Conservation (phyloP, 139 green algal species). For the Micractinium conductrix region DNA sequence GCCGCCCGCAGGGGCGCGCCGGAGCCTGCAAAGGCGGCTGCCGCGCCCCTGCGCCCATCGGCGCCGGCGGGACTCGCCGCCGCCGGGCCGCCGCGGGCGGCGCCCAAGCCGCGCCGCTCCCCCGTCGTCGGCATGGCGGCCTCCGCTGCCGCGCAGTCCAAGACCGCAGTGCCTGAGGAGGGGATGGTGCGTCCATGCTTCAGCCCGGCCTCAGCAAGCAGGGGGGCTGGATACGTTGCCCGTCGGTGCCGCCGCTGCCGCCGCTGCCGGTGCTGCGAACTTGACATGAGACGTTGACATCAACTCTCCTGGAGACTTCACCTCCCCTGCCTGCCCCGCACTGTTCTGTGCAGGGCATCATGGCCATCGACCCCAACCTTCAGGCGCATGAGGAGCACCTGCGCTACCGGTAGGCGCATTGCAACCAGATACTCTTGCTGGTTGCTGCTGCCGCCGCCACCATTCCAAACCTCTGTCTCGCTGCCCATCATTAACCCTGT, state of each 20-base stretch:
- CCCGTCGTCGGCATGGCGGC: not conserved
- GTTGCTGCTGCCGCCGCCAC: not conserved
- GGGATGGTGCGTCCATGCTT: too few species aligned
- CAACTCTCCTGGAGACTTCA: too few species aligned
- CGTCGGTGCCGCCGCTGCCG: too few species aligned
- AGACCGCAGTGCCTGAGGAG: too few species aligned
- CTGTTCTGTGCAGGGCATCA: not conserved
- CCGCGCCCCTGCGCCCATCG: not conserved
- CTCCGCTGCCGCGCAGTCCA: too few species aligned
- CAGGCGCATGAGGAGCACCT: constrained; percentile 75
- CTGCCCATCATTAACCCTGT: too few species aligned
- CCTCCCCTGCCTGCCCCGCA: not conserved
- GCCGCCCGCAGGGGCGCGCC: not conserved
- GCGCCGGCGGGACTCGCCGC: not conserved
- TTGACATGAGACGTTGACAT: too few species aligned
- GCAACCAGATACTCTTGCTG: too few species aligned
- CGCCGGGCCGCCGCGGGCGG: not conserved
- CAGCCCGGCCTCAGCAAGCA: too few species aligned
- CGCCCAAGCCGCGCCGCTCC: not conserved
- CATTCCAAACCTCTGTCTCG: not conserved
- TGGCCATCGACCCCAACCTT: constrained; percentile 69
- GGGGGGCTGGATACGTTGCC: too few species aligned
- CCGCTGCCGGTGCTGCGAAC: too few species aligned
- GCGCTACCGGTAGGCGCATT: constrained; percentile 73
- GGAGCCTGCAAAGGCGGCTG: not conserved